These are phyloP conservation scores for Debaryomyces sp. DNA, from an alignment of 1,139 yeast species.

Conservation along the genomic window DNA sequence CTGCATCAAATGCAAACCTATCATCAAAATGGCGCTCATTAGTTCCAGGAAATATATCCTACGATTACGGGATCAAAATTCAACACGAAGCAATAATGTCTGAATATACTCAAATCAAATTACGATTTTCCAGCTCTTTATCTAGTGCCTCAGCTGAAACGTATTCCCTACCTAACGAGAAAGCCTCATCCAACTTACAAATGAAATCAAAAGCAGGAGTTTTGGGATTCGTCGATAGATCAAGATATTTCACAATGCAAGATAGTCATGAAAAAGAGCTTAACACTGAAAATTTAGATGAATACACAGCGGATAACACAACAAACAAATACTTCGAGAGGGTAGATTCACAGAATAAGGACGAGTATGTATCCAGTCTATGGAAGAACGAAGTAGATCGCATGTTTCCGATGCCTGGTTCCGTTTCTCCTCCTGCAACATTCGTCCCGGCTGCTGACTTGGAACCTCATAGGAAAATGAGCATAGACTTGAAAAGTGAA, in stretches of 20 bases:
- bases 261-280: background rate
- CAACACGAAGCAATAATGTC: constrained; percentile 42
- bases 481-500: background rate
- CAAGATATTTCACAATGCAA: background rate
- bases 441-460: background rate
- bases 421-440: background rate
- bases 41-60: constrained; percentile 7
- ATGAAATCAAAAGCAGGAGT: constrained; percentile 19
- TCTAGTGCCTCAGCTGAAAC: constrained; percentile 1
- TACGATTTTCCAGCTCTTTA: constrained; percentile 32
- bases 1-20: background rate
- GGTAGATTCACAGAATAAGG: constrained; percentile 14
- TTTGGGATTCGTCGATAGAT: constrained; percentile 20
- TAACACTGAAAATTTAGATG: background rate
- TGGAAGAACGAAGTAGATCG: background rate
- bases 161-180: background rate
- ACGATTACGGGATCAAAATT: constrained; percentile 30
- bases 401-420: background rate
- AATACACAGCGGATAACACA: too few relatives aligned
- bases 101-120: constrained; percentile 42
- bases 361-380: background rate
- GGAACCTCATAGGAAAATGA: background rate
- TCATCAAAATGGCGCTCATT: background rate
- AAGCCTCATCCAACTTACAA: constrained; percentile 6
- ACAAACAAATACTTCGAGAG: background rate